These are phyloP conservation scores for Penicillium maclennaniae DNA, from an alignment of 495 filamentous ascomycete genomes.

Conservation along the genomic window DNA sequence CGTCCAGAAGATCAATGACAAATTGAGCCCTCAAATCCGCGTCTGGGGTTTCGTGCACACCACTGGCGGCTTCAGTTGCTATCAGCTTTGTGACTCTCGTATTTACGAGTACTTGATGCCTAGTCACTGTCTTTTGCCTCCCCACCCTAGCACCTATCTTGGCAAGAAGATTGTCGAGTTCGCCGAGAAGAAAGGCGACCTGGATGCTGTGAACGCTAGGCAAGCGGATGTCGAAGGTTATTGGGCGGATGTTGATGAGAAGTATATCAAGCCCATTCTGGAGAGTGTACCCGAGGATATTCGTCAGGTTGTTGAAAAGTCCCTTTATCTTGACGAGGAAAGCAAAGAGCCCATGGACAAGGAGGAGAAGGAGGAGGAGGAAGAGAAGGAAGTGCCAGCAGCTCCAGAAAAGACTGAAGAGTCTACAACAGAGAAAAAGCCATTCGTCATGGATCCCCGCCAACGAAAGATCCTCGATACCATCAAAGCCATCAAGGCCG, in stretches of 20 bases:
- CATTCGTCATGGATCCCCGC: constrained; percentile 23
- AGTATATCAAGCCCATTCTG: constrained; percentile 70
- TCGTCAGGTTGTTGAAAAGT: constrained; percentile 37
- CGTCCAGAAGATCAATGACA: constrained; percentile 82
- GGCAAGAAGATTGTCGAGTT: constrained; percentile 71
- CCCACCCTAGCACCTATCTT: constrained; percentile 80
- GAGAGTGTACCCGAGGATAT: constrained; percentile 48
- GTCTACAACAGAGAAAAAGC: constrained; percentile 8
- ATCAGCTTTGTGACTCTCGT: constrained; percentile 86
- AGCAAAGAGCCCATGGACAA: constrained; percentile 17
- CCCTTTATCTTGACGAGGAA: constrained; percentile 31
- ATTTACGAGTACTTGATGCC: constrained; percentile 97
- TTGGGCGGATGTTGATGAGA: constrained; percentile 76
- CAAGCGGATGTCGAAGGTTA: constrained; percentile 75
- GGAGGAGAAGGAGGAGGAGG: not conserved
- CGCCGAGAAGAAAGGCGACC: constrained; percentile 64
- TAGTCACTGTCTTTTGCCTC: constrained; percentile 83
- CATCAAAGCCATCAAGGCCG: constrained; percentile 70
- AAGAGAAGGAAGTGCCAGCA: too few species aligned
- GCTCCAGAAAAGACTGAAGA: constrained; percentile 11
- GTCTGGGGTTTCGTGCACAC: constrained; percentile 89
- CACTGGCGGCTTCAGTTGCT: constrained; percentile 81
- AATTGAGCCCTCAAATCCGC: constrained; percentile 81
- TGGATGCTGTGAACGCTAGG: constrained; percentile 60
- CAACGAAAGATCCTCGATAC: constrained; percentile 49